These are phyloP conservation scores for Onygenales sp. DNA, from an alignment of 2,329 filamentous ascomycete genomes.

Conservation along the genomic window DNA sequence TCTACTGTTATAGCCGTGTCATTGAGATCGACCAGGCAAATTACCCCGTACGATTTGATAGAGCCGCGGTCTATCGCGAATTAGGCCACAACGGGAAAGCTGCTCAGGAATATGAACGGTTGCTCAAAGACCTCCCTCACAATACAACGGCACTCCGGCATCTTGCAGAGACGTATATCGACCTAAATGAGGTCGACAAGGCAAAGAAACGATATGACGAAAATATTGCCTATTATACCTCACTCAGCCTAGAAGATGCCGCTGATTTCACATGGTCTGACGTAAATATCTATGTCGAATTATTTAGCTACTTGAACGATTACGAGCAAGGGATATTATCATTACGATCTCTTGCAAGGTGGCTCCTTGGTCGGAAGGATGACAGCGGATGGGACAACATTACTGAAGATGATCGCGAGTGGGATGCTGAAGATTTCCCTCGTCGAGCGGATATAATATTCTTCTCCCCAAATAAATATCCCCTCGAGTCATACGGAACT, in stretches of 20 bases:
- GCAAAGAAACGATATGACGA: slow-evolving; percentile 44
- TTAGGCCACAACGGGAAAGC: slow-evolving; percentile 38
- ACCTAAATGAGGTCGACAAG: slow-evolving; percentile 38
- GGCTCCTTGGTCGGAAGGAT: slow-evolving; percentile 65
- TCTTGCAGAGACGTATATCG: slow-evolving; percentile 49
- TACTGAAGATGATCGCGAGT: slow-evolving; percentile 74
- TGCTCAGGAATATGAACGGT: slow-evolving; percentile 43
- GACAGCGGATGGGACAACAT: slow-evolving; percentile 71
- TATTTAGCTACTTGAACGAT: slow-evolving; percentile 57
- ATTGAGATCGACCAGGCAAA: slow-evolving; percentile 44
- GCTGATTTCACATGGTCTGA: slow-evolving; percentile 63
- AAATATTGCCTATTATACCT: slow-evolving; percentile 42
- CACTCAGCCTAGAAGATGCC: slow-evolving; percentile 33
- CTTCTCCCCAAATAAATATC: slow-evolving; percentile 49
- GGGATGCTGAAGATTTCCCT: slow-evolving; percentile 63
- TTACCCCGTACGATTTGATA: slow-evolving; percentile 44
- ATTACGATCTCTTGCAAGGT: slow-evolving; percentile 65
- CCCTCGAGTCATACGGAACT: slow-evolving; percentile 55
- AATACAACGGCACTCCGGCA: slow-evolving; percentile 46
- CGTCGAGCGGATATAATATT: slow-evolving; percentile 54
- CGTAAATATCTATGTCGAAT: slow-evolving; percentile 73
- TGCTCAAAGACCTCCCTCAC: slow-evolving; percentile 45
- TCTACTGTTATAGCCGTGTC: slow-evolving; percentile 46
- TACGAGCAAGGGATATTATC: slow-evolving; percentile 58
- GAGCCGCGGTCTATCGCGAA: slow-evolving; percentile 47